These are phyloP conservation scores for Pleurotus ostreatus DNA, from an alignment of 768 basidiomycete species.

Conservation along the genomic window DNA sequence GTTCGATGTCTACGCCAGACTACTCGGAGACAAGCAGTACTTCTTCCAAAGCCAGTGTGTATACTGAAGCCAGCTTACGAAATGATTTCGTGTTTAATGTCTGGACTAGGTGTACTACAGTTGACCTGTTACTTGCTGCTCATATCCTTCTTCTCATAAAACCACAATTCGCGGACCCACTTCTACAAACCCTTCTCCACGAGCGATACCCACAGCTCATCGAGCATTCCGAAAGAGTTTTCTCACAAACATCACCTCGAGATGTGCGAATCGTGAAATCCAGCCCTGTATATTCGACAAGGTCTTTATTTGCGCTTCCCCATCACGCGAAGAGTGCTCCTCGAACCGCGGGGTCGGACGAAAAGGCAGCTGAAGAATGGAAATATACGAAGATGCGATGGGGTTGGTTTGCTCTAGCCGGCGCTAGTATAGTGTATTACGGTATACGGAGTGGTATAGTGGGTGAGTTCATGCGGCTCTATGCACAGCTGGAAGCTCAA, in stretches of 20 bases:
- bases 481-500: neutral
- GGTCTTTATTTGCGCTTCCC: slow-evolving; percentile 35
- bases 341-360: slow-evolving; percentile 11
- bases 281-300: slow-evolving; percentile 23
- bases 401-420: slow-evolving; percentile 46
- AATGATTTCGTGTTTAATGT: neutral
- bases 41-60: slow-evolving; percentile 48
- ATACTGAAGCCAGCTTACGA: too few relatives aligned
- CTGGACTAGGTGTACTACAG: slow-evolving; percentile 46
- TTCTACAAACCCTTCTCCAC: slow-evolving; percentile 49
- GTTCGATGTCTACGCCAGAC: slow-evolving; percentile 54
- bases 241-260: slow-evolving; percentile 19
- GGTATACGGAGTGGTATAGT: slow-evolving; percentile 13
- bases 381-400: slow-evolving; percentile 46
- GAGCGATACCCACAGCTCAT: slow-evolving; percentile 56
- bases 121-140: slow-evolving; percentile 67
- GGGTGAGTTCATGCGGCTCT: neutral
- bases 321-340: neutral
- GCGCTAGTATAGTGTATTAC: slow-evolving; percentile 39
- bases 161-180: slow-evolving; percentile 58
- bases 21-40: slow-evolving; percentile 48
- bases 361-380: slow-evolving; percentile 35
- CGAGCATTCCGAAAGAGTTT: slow-evolving; percentile 54
- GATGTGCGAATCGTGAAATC: slow-evolving; percentile 15
- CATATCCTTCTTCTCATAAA: slow-evolving; percentile 58